phyloP scores from a whole-genome alignment of 2,329 filamentous ascomycete genomes.

The Zymoseptoria crescenta region DNA sequence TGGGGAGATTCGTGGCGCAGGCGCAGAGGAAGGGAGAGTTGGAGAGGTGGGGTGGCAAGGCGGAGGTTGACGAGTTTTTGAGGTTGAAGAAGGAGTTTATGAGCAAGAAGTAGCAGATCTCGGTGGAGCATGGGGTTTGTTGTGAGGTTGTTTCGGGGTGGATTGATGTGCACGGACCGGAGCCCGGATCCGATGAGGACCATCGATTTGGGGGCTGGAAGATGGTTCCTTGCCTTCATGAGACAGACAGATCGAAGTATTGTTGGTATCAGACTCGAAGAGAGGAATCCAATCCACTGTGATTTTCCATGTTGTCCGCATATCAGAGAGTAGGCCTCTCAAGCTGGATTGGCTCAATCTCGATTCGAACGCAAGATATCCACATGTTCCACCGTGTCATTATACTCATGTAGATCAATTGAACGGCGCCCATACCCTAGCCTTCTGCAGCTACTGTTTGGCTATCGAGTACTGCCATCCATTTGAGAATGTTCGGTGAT shows the following conservation, averaged over 20 bases:
- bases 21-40: constrained; percentile 16
- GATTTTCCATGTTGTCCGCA: background rate
- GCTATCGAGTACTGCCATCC: background rate
- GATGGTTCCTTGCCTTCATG: background rate
- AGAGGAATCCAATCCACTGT: background rate
- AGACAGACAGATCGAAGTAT: background rate
- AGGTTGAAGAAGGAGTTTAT: constrained; percentile 21
- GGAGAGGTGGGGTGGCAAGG: constrained; percentile 25
- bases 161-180: background rate
- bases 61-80: constrained; percentile 23
- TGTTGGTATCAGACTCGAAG: background rate
- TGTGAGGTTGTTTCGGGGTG: background rate
- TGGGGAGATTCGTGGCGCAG: constrained; percentile 24
- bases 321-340: too few species aligned
- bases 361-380: background rate
- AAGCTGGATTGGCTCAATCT: too few species aligned
- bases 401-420: background rate
- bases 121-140: background rate
- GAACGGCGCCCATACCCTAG: background rate
- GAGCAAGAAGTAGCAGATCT: constrained; percentile 7
- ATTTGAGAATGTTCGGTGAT: background rate
- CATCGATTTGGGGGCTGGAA: background rate
- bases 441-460: background rate
- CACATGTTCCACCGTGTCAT: background rate
- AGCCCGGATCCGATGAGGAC: background rate